phyloP scores from a whole-genome alignment of 257 asterid species.

The Nicotiana tomentosiformis region DNA sequence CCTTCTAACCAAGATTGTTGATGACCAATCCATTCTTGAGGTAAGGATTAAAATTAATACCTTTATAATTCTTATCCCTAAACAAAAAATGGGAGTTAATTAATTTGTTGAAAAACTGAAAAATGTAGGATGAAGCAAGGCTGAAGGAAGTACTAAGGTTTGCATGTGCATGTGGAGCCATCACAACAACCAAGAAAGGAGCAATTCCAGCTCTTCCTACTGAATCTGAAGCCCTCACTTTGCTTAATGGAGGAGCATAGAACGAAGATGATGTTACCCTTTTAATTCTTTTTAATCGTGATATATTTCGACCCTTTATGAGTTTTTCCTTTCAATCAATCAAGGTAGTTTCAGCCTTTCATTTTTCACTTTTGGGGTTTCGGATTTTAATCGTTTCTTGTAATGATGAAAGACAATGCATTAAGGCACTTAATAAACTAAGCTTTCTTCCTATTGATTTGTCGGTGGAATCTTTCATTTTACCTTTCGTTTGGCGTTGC shows the following conservation, averaged over 20 bases:
- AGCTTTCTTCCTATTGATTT: neutral
- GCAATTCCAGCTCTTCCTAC: slow-evolving; percentile 93
- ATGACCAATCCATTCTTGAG: slow-evolving; percentile 32
- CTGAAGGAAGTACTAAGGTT: slow-evolving; percentile 71
- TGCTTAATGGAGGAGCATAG: slow-evolving; percentile 24
- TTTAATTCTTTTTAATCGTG: neutral
- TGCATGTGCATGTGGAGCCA: slow-evolving; percentile 94
- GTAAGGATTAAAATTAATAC: neutral
- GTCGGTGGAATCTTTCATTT: neutral
- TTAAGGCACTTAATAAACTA: neutral
- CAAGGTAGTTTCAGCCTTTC: neutral
- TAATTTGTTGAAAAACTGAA: neutral
- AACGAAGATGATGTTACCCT: neutral
- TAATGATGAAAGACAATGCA: neutral
- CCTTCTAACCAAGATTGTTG: slow-evolving; percentile 34
- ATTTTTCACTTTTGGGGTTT: neutral
- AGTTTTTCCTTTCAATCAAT: neutral
- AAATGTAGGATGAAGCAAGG: slow-evolving; percentile 55
- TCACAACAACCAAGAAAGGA: slow-evolving; percentile 91
- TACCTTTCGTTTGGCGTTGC: neutral
- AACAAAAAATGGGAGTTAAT: neutral
- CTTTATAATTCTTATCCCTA: neutral
- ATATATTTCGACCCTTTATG: neutral
- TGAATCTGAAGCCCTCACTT: slow-evolving; percentile 41
- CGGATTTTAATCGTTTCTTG: neutral